Base-by-base conservation (phyloP, 352 stramenopile species). In the Pythium utonaiense region DNA sequence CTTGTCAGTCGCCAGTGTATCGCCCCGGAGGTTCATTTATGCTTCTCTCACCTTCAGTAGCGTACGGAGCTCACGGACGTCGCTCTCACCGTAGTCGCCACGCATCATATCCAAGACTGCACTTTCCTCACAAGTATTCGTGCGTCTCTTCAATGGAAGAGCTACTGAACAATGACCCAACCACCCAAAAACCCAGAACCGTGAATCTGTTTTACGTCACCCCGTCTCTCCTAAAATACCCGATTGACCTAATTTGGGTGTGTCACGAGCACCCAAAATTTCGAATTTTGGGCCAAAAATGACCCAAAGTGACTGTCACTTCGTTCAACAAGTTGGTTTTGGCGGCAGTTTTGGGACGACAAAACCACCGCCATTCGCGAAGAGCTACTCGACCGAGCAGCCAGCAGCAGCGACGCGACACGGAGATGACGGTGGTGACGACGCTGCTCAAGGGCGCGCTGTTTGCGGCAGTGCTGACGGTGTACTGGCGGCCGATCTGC, bases 401-500 rank as follows among this genome's bases (percentile, higher is more conserved):
- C 13, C n/a, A 14, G 2, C 24, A 31, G 13, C 22, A n/a, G 13
- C 21, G 22, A 31, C 31, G 30, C 25, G 17, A 45, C n/a, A n/a
- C 38, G 16, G 57, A 4, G 21, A 62, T 66, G 57, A 40, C 57
- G 10, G 30, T 64, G 1, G 57, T 45, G 40, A 64, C 57, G 57
- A 47, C 57, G 16, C 48, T 60, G 31, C 30, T 75, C 44, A 86
- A 82, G 67, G 54, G 73, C 27, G 73, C 64, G 24, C 25, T 82
- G 17, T 51, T 85, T n/a, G 78, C 71, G 31, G 54, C 57, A 19
- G 62, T 67, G 13, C 68, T 86, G 47, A 70, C 66, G 34, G 71
- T 71, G 30, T 91, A 89, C 63, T 73, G 76, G 64, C 61, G 41
- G 3, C 80, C 78, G 47, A 68, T 86, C 48, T 62, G 77, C 33